Evolutionary conservation across 805 yeast genomes (phyloP).

Genomic region (Candida krabiensis): DNA sequence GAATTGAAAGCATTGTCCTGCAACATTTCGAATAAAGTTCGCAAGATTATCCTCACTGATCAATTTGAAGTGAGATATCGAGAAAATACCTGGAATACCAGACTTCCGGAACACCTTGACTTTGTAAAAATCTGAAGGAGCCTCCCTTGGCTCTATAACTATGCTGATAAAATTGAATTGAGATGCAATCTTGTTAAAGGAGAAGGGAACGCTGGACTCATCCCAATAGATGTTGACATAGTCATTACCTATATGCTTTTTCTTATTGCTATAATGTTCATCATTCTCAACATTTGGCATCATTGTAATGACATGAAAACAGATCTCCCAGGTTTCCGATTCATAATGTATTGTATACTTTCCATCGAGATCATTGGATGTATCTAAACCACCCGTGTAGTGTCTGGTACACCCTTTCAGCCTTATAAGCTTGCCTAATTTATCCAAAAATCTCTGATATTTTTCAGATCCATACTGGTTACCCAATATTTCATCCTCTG

Average conservation of each 20-base stretch:
- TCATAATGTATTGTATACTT: slow-evolving; percentile 72
- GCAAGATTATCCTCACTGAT: slow-evolving; percentile 61
- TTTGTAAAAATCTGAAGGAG: slow-evolving; percentile 41
- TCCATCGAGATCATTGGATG: slow-evolving; percentile 69
- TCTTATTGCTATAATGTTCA: slow-evolving; percentile 52
- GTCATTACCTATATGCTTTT: slow-evolving; percentile 85
- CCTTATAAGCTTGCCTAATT: slow-evolving; percentile 60
- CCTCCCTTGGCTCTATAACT: slow-evolving; percentile 59
- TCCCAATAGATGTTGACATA: slow-evolving; percentile 80
- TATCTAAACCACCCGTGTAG: slow-evolving; percentile 78
- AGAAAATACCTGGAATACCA: slow-evolving; percentile 75
- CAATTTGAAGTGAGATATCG: slow-evolving; percentile 74
- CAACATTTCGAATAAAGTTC: slow-evolving; percentile 62
- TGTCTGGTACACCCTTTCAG: slow-evolving; percentile 55
- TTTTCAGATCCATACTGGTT: slow-evolving; percentile 64
- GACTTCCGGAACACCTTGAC: slow-evolving; percentile 64
- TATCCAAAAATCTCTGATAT: slow-evolving; percentile 58
- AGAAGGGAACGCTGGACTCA: slow-evolving; percentile 67
- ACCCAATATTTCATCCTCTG: slow-evolving; percentile 62
- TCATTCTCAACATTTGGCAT: slow-evolving; percentile 62
- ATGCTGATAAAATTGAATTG: slow-evolving; percentile 84
- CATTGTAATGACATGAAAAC: slow-evolving; percentile 78
- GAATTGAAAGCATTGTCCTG: slow-evolving; percentile 65
- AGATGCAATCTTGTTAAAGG: slow-evolving; percentile 60
- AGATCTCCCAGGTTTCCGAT: slow-evolving; percentile 66